Conservation (phyloP, 768 basidiomycete species). For the Podaxis sp. region DNA sequence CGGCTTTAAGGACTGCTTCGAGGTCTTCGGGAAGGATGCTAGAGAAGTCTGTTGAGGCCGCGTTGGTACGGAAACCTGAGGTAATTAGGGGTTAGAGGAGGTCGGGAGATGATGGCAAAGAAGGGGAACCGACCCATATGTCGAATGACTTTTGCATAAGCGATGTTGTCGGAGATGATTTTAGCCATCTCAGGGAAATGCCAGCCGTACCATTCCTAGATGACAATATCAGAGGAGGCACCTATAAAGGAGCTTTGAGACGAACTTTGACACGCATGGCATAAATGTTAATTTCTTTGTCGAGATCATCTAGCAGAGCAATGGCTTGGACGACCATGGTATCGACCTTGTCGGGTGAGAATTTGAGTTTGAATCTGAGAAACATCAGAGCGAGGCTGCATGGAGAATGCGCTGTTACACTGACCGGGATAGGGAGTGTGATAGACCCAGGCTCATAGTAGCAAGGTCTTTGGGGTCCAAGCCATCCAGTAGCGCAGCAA, state of each 20-base stretch:
- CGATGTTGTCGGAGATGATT: conserved; percentile 95
- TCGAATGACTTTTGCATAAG: conserved; percentile 92
- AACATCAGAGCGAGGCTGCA: background rate
- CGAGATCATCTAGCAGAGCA: conserved; percentile 93
- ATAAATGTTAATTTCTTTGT: conserved; percentile 99
- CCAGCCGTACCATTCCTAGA: conserved; percentile 99
- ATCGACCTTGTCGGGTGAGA: conserved; percentile 99
- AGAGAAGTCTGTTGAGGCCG: conserved; percentile 79
- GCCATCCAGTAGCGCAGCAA: conserved; percentile 83
- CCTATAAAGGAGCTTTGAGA: background rate
- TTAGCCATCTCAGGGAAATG: conserved; percentile 99
- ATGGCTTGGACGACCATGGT: conserved; percentile 99
- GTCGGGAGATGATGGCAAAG: background rate
- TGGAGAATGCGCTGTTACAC: conserved; percentile 15
- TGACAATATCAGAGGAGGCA: background rate
- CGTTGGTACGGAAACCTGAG: conserved; percentile 91
- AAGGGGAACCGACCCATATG: conserved; percentile 65
- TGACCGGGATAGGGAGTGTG: conserved; percentile 92
- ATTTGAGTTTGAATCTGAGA: conserved; percentile 94
- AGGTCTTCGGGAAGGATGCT: conserved; percentile 95
- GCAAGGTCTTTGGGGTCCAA: conserved; percentile 91
- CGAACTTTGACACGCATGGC: conserved; percentile 96
- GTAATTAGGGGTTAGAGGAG: background rate
- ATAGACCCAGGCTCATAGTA: conserved; percentile 96
- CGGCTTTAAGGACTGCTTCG: conserved; percentile 90